These are phyloP conservation scores for Penicillium salamii DNA, from an alignment of 495 filamentous ascomycete genomes.

Conservation along the genomic window DNA sequence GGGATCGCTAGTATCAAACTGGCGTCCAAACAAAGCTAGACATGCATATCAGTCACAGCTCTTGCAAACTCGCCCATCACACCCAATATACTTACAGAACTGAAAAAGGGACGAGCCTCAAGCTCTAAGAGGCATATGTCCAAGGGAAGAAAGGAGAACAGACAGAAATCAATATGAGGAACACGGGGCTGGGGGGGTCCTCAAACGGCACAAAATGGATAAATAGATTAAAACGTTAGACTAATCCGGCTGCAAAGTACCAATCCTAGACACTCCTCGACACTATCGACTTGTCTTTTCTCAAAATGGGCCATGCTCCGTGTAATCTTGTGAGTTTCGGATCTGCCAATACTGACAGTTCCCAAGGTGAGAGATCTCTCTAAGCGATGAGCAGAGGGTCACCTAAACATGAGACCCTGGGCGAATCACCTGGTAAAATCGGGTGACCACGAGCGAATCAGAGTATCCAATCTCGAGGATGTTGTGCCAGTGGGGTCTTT, in stretches of 20 bases:
- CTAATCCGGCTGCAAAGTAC: too few species aligned
- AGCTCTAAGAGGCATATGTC: slow-evolving; percentile 17
- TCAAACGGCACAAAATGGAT: slow-evolving; percentile 11
- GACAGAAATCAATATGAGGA: slow-evolving; percentile 3
- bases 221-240: slow-evolving; percentile 12
- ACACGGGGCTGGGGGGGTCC: neutral
- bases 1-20: slow-evolving; percentile 28
- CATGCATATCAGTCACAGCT: neutral
- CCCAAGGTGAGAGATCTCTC: neutral
- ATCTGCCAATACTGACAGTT: neutral
- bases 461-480: slow-evolving; percentile 7
- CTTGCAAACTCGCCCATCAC: neutral
- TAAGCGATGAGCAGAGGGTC: neutral
- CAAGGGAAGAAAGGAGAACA: slow-evolving; percentile 12
- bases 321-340: neutral
- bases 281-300: neutral
- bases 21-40: slow-evolving; percentile 18
- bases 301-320: neutral
- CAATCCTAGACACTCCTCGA: too few species aligned
- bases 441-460: slow-evolving; percentile 14
- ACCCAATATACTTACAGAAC: neutral
- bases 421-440: slow-evolving; percentile 7
- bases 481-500: slow-evolving; percentile 2
- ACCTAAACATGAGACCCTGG: slow-evolving; percentile 6
- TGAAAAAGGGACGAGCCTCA: slow-evolving; percentile 21